phyloP scores from a whole-genome alignment of 148 eudicot species.

The Arbutus unedo region DNA sequence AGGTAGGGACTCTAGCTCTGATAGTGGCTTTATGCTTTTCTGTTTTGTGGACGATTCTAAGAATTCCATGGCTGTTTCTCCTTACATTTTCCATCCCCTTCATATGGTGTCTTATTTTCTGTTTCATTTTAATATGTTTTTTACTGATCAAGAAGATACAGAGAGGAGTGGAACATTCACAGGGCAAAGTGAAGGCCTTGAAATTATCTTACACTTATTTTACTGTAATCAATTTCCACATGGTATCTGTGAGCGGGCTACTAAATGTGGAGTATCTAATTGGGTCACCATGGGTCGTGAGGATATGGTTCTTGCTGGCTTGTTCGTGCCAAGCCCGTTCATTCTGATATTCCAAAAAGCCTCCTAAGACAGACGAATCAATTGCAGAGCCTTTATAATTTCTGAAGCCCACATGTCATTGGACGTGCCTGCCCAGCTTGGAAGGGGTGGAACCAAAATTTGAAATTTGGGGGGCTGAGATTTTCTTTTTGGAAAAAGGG shows the following conservation, averaged over 20 bases:
- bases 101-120: not conserved
- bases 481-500: too few relatives aligned
- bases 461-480: too few relatives aligned
- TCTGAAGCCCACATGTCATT: not conserved
- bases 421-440: not conserved
- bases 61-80: not conserved
- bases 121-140: not conserved
- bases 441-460: too few relatives aligned
- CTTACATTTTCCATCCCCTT: conserved; percentile 1
- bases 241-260: not conserved
- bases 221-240: not conserved
- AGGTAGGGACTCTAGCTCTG: conserved; percentile 43
- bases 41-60: not conserved
- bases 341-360: not conserved
- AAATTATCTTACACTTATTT: not conserved
- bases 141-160: not conserved
- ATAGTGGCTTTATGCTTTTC: not conserved
- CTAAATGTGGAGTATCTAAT: not conserved
- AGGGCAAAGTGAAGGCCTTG: conserved; percentile 7
- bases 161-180: not conserved
- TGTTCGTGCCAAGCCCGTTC: not conserved
- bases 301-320: not conserved
- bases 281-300: not conserved
- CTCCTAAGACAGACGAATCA: not conserved
- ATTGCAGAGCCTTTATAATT: not conserved